These are phyloP conservation scores for Actinomortierella ambigua DNA, from an alignment of 371 early-diverging fungal species.

Conservation along the genomic window DNA sequence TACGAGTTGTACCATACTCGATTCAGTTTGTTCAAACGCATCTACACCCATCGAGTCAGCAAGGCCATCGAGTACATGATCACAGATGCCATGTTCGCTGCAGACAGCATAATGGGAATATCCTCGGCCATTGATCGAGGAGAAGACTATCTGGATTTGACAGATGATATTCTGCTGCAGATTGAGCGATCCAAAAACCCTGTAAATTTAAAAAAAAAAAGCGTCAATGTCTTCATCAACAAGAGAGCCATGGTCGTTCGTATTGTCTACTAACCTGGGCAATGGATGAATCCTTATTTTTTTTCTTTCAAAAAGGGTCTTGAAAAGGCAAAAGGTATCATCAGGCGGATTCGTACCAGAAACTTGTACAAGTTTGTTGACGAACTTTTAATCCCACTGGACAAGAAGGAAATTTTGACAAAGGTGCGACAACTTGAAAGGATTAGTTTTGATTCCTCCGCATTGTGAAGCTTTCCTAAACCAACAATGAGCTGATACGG, in stretches of 20 bases:
- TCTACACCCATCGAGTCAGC: conserved; percentile 90
- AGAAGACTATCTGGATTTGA: conserved; percentile 76
- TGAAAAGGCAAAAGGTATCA: conserved; percentile 64
- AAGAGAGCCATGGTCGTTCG: no score
- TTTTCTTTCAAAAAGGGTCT: conserved; percentile 51
- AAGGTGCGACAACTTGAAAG: no score
- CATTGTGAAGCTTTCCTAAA: not conserved
- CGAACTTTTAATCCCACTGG: conserved; percentile 75
- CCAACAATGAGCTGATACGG: not conserved
- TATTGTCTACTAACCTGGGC: no score
- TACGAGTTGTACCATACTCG: conserved; percentile 93
- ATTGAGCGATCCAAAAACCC: conserved; percentile 75
- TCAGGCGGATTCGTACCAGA: conserved; percentile 75
- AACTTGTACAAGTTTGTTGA: conserved; percentile 91
- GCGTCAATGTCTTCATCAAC: no score
- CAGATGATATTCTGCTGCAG: conserved; percentile 84
- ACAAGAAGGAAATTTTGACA: conserved; percentile 50
- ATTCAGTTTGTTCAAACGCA: conserved; percentile 87
- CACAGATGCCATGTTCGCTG: conserved; percentile 84
- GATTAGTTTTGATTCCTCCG: conserved; percentile 1
- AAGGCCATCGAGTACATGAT: conserved; percentile 88
- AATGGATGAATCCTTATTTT: not conserved
- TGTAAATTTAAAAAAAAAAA: conserved; percentile 37
- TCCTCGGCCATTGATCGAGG: conserved; percentile 71
- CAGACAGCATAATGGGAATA: conserved; percentile 77